These are phyloP conservation scores for Rhypophila decipiens DNA, from an alignment of 495 filamentous ascomycete genomes.

Conservation along the genomic window DNA sequence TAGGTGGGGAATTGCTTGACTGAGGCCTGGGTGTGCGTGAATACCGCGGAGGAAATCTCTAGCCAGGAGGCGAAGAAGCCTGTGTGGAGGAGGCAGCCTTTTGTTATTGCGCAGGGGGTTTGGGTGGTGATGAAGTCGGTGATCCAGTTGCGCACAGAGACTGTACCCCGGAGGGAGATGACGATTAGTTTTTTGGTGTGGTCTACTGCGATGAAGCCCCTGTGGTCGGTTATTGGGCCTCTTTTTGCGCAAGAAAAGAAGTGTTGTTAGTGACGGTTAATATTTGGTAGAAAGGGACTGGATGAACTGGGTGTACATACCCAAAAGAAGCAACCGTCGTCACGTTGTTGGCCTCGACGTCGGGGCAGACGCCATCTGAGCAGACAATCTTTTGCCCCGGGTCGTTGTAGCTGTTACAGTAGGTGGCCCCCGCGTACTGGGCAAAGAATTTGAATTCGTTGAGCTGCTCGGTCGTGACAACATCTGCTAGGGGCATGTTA, in stretches of 20 bases:
- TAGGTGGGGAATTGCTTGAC: conserved; percentile 40
- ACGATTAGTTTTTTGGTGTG: conserved; percentile 55
- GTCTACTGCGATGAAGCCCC: conserved; percentile 67
- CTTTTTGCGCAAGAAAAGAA: conserved; percentile 29
- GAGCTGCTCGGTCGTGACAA: conserved; percentile 31
- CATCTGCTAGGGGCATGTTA: conserved; percentile 2
- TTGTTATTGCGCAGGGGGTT: conserved; percentile 23
- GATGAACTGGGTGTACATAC: too few relatives aligned
- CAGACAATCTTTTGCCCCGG: conserved; percentile 53
- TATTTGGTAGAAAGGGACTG: neutral
- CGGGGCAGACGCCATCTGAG: conserved; percentile 51
- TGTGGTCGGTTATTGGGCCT: conserved; percentile 50
- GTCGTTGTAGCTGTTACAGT: conserved; percentile 53
- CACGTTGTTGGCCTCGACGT: conserved; percentile 48
- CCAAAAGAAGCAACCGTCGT: conserved; percentile 51
- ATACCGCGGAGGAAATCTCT: conserved; percentile 20
- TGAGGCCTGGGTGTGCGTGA: conserved; percentile 21
- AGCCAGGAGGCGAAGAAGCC: conserved; percentile 33
- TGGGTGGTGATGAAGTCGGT: conserved; percentile 42
- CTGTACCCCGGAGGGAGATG: conserved; percentile 62
- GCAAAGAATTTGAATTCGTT: conserved; percentile 54
- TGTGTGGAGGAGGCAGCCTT: conserved; percentile 29
- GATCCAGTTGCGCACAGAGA: conserved; percentile 60
- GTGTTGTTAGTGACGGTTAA: conserved; percentile 11
- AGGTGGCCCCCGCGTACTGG: conserved; percentile 64